Evolutionary conservation across 2,329 filamentous ascomycete genomes (phyloP), one percentile per base, ranked within the genome.

Genomic region (Aureobasidium uvarum): DNA sequence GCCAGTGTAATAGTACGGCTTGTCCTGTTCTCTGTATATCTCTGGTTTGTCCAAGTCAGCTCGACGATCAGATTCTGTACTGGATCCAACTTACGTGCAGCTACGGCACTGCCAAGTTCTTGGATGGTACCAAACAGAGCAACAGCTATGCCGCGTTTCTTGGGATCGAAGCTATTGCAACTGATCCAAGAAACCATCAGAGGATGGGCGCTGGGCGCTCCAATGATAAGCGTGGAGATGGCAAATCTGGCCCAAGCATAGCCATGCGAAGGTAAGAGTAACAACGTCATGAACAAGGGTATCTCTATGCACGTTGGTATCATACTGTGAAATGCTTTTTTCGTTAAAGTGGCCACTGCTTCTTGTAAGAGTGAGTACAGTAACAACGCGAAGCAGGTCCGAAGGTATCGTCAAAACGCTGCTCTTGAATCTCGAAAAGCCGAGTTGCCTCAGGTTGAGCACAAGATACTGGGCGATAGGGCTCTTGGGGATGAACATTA

Each of bases 131-230:
- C 81, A 70, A 81, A 82, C 1, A 79, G 79, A 0, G 80, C 79
- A 1, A 81, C 79, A 0, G 81, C 77, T 31, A 83, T 75, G 5
- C 80, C 80, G 43, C 81, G 73, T 69, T 81, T 82, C 71, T 81
- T 81, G 18, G 83, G 80, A 63, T 81, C 78, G 52, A 81, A 81
- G 0, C 77, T 78, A 70, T 82, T 82, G 69, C 81, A 78, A 1
- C 78, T 81, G 59, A 81, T 79, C 80, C 81, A 86, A 5, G 78
- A 77, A 4, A 77, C 77, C 14, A 82, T 76, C 18, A 85, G 79
- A 1, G 84, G 83, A 69, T 86, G 84, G 56, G 85, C 82, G 70
- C 86, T 86, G 0, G 85, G 85, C 66, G 82, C 25, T 43, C 36
- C 56, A 38, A 33, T 41, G 10, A 56, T 66, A n/a, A 66, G 56